Base-by-base conservation (phyloP, 2,329 filamentous ascomycete genomes). In the Ambrosiella xylebori region DNA sequence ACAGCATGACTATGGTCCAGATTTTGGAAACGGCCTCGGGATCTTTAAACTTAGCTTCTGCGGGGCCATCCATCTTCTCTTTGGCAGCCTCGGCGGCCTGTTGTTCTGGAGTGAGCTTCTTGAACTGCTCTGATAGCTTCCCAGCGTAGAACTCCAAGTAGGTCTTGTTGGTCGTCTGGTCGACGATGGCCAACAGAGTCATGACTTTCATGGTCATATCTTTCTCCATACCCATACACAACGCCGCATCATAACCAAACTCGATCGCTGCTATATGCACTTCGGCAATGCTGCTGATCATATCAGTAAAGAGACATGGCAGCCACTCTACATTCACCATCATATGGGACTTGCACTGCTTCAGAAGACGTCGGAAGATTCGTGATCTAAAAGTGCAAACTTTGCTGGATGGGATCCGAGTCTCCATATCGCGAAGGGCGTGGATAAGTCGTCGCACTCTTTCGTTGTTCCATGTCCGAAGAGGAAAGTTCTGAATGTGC, bases 1-100 rank as follows among this genome's bases (percentile, higher is more conserved):
- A 81, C 1, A 95, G 76, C 6, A 91, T 80, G 1, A 95, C 74
- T 40, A 88, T 79, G 60, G 86, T 85, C 91, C 91, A 97, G 19
- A 97, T 87, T 63, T 89, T 86, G 5, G 93, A 90, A 0, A 95
- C 89, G 44, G 80, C 75, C 0, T 75, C 68, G 27, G 61, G 59
- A 7, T 63, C 61, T 51, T 62, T 57, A 17, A 60, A 50, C 40
- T 56, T 58, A 15, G 37, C 49, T 9, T 40, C 37, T 7, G 47
- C 19, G 9, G 37, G 37, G 15, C n/a, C 12, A 17, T 27, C 27
- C 27, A 15, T 9, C 12, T 36, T 37, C 9, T 35, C 15, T 7
- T 40, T 40, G 13, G 39, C n/a, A 7, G 40, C 35, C 11, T 55
- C 51, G 1, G 41, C 38, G 4, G 8, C 53, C 12, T 66, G 61